Conservation (phyloP, 768 basidiomycete species). For the Mycena indigotica region DNA sequence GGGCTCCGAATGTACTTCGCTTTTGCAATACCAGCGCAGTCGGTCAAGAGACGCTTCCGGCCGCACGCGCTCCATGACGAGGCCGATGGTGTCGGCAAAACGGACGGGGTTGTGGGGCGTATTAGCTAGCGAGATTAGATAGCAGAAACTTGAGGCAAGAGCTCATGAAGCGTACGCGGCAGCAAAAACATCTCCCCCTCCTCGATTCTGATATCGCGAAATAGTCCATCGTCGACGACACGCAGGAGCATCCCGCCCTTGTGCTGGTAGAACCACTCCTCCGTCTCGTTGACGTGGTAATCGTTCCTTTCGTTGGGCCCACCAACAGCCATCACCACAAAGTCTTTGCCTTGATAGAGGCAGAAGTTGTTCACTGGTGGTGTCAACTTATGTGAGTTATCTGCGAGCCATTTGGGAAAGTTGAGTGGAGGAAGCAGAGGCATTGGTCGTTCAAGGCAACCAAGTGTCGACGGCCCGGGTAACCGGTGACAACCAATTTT, state of each 20-base stretch:
- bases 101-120: conserved; percentile 96
- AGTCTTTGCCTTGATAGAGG: conserved; percentile 80
- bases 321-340: conserved; percentile 93
- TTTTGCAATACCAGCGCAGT: conserved; percentile 89
- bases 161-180: conserved; percentile 60
- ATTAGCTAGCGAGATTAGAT: conserved; percentile 59
- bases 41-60: conserved; percentile 77
- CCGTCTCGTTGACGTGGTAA: conserved; percentile 95
- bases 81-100: conserved; percentile 85
- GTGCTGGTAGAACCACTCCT: conserved; percentile 99
- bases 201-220: conserved; percentile 84
- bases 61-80: conserved; percentile 87
- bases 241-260: conserved; percentile 91
- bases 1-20: conserved; percentile 58
- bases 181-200: conserved; percentile 98
- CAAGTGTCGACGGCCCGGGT: too few relatives aligned
- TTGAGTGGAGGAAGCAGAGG: conserved; percentile 82
- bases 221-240: conserved; percentile 77
- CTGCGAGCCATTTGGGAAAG: conserved; percentile 83
- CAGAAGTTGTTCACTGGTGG: conserved; percentile 95
- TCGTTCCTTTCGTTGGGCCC: conserved; percentile 94
- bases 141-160: not conserved
- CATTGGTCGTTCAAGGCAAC: conserved; percentile 44
- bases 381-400: conserved; percentile 77
- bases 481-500: too few relatives aligned